Percentiles rank a stretch among this genome's conserved stretches.
These are phyloP conservation scores for Casuarina equisetifolia DNA, from an alignment of 306 rosid species.

Conservation along the genomic window DNA sequence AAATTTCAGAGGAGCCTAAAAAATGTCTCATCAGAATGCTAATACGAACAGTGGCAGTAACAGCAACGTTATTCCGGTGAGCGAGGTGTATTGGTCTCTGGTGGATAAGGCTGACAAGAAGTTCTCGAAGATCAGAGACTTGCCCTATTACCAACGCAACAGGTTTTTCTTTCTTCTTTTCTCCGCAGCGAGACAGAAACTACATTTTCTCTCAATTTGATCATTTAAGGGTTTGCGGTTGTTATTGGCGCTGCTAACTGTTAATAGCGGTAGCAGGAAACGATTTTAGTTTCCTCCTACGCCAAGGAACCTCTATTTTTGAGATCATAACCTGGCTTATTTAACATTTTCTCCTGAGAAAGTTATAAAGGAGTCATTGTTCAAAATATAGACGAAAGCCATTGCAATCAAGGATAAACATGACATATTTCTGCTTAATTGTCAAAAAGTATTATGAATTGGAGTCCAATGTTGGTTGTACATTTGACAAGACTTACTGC, in stretches of 20 bases:
- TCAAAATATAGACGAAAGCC: background rate
- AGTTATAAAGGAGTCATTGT: background rate
- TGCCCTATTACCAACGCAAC: slow-evolving; percentile 74
- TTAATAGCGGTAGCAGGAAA: background rate
- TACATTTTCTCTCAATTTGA: background rate
- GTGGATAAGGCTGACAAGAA: slow-evolving; percentile 79
- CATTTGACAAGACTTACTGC: background rate
- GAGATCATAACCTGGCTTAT: background rate
- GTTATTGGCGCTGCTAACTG: background rate
- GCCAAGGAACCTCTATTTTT: background rate
- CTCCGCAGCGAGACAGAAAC: background rate
- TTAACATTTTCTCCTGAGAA: background rate
- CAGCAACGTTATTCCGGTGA: slow-evolving; percentile 49
- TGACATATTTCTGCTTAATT: background rate
- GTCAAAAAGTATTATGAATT: background rate
- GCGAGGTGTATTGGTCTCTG: slow-evolving; percentile 72
- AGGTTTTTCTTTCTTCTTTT: slow-evolving; percentile 32
- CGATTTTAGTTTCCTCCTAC: background rate
- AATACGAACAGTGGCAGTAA: slow-evolving; percentile 1
- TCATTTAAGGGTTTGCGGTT: background rate
- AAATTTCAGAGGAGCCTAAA: background rate
- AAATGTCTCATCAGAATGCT: slow-evolving; percentile 29
- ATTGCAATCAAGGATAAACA: background rate
- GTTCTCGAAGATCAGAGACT: slow-evolving; percentile 77
- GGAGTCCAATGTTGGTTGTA: background rate